Base-by-base conservation (phyloP, 306 rosid species). In the Cicer chorassanicum region DNA sequence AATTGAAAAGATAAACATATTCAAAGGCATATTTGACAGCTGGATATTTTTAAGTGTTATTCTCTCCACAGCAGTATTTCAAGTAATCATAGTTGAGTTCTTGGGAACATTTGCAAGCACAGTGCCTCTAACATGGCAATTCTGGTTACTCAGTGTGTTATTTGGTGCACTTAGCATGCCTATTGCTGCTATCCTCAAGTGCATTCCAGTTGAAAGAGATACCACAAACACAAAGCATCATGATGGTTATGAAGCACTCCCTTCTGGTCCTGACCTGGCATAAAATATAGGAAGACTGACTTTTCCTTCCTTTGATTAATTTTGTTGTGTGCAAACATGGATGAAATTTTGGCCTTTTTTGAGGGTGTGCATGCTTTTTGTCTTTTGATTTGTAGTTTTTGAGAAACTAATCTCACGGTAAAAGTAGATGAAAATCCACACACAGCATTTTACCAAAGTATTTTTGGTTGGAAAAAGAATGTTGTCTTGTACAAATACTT, bases 71-170 rank as follows among this genome's bases (percentile, higher is more conserved):
- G 96, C 85, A 50, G 84, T 15, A 29, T 91, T 93, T 81, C 98
- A 93, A 83, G 77, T 65, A 24, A 64, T 91, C 64, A 88, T 93
- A 41, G 86, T 93, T 6, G 96, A 93, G 89, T 82, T 91, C 75
- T 77, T 93, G 76, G 98, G 98, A 6, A 43, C 86, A 29, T 78
- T 93, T 63, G 98, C 97, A 1, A 89, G 89, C 88, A 93, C 98
- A 2, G 98, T 91, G 36, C 97, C 97, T 40, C 85, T 93, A 6
- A 85, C 79, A 83, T 89, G 98, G 98, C 83, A 88, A 86, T 21
- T 89, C 15, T 93, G 98, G 98, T 50, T 86, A 54, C 87, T 91
- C 55, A 82, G 96, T 45, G 45, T 91, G 64, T 43, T 88, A 63
- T 49, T 93, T 49, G 98, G 98, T 83, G 81, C 78, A 7, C 38